phyloP scores from a whole-genome alignment of 176 grass and related monocot species.

The Raddia distichophylla region DNA sequence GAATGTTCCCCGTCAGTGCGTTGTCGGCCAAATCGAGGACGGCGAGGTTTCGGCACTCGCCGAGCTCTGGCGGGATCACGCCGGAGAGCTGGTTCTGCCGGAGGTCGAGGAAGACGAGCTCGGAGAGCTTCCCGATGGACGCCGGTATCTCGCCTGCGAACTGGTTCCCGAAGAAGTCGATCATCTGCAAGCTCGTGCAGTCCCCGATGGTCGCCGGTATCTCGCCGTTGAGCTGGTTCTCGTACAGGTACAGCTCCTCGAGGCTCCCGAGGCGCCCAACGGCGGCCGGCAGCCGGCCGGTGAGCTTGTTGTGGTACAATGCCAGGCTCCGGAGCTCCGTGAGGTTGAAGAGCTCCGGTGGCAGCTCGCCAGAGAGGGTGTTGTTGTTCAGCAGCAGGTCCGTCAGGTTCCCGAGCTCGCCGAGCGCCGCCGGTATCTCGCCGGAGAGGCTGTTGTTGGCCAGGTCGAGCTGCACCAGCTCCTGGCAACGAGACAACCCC shows the following conservation, averaged over 20 bases:
- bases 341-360: conserved; percentile 67
- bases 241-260: conserved; percentile 75
- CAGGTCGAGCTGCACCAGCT: conserved; percentile 80
- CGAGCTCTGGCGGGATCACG: conserved; percentile 63
- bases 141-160: conserved; percentile 67
- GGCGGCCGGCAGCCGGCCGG: conserved; percentile 55
- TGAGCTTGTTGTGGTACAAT: conserved; percentile 77
- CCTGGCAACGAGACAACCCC: conserved; percentile 55
- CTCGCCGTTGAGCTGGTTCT: conserved; percentile 75
- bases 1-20: conserved; percentile 60
- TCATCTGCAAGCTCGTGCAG: conserved; percentile 70
- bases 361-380: conserved; percentile 68
- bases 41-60: conserved; percentile 58
- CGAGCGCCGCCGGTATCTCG: conserved; percentile 57
- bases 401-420: conserved; percentile 67
- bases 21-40: conserved; percentile 90
- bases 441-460: conserved; percentile 86
- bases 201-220: conserved; percentile 79
- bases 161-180: conserved; percentile 87
- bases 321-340: conserved; percentile 56
- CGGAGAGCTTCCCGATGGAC: conserved; percentile 62
- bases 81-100: conserved; percentile 86
- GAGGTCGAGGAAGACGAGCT: conserved; percentile 73
- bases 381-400: conserved; percentile 91
- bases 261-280: conserved; percentile 63